Conservation (phyloP, 768 basidiomycete genomes). For the Tylopilus balloui region DNA sequence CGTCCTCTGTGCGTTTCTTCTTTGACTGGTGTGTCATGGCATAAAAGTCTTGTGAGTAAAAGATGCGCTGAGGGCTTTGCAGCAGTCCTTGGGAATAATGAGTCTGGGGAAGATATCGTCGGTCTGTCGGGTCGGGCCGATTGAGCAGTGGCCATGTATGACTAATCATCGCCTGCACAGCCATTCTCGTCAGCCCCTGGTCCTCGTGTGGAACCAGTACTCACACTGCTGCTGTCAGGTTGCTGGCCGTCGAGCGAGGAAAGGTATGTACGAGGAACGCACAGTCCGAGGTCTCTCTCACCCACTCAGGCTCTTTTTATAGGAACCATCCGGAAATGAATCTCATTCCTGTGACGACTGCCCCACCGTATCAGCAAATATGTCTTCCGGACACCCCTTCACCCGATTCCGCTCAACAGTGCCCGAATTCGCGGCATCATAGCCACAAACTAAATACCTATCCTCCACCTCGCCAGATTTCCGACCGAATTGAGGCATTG, state of each 20-base stretch:
- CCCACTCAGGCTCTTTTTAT: conserved; percentile 29
- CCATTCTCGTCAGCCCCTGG: conserved; percentile 19
- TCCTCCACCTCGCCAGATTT: conserved; percentile 16
- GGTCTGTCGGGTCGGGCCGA: conserved; percentile 37
- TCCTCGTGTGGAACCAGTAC: conserved; percentile 21
- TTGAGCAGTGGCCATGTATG: conserved; percentile 23
- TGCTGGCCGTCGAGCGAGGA: conserved; percentile 5
- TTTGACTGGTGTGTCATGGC: conserved; percentile 55
- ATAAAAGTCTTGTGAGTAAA: conserved; percentile 42
- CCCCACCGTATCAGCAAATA: conserved; percentile 18
- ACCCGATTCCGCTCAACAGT: conserved; percentile 31
- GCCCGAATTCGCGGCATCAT: conserved; percentile 25
- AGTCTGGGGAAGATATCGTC: conserved; percentile 31
- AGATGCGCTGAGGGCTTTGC: conserved; percentile 20
- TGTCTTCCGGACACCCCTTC: conserved; percentile 28
- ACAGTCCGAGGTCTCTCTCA: conserved; percentile 8
- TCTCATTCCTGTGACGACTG: conserved; percentile 31
- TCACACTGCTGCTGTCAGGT: conserved; percentile 13
- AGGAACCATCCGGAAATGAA: conserved; percentile 33
- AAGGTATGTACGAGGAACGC: conserved; percentile 24
- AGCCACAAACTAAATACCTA: conserved; percentile 21
- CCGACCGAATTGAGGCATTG: conserved; percentile 26
- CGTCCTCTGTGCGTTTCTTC: conserved; percentile 74
- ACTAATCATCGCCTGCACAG: conserved; percentile 33
- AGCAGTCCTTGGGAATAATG: conserved; percentile 18